These are phyloP conservation scores for Zopfia rhizophila DNA, from an alignment of 2,329 filamentous ascomycete species.

Conservation along the genomic window DNA sequence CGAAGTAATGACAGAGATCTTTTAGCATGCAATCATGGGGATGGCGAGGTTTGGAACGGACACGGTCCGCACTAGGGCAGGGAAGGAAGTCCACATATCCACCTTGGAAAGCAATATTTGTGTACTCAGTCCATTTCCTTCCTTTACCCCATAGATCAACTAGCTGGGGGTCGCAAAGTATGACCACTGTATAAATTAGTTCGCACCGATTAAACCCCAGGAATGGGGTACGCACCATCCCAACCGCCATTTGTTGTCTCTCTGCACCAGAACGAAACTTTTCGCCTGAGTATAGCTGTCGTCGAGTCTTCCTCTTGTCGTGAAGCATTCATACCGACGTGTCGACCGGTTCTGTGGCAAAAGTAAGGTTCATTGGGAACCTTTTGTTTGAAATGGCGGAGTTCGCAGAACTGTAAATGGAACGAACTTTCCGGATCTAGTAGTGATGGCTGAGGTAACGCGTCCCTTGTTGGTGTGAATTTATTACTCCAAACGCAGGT, in stretches of 20 bases:
- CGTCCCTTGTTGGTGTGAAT: conserved; percentile 47
- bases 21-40: conserved; percentile 40
- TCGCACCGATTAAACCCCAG: conserved; percentile 9
- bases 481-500: conserved; percentile 49
- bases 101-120: conserved; percentile 40
- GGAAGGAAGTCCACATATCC: conserved; percentile 46
- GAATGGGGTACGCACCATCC: conserved; percentile 38
- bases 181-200: conserved; percentile 30
- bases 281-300: conserved; percentile 41
- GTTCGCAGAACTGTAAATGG: conserved; percentile 46
- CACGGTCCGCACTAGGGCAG: conserved; percentile 5
- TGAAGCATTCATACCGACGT: conserved; percentile 46
- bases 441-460: conserved; percentile 42
- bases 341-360: conserved; percentile 39
- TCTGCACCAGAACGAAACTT: conserved; percentile 43
- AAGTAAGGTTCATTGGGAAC: conserved; percentile 38
- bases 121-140: neutral
- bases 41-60: conserved; percentile 21
- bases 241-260: conserved; percentile 34
- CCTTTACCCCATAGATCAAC: conserved; percentile 17
- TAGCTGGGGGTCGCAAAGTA: conserved; percentile 46
- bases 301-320: conserved; percentile 35
- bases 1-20: conserved; percentile 42
- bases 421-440: conserved; percentile 38
- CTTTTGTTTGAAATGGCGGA: conserved; percentile 42